These are phyloP conservation scores for Colletotrichum scovillei DNA, from an alignment of 2,329 filamentous ascomycete species.

Conservation along the genomic window DNA sequence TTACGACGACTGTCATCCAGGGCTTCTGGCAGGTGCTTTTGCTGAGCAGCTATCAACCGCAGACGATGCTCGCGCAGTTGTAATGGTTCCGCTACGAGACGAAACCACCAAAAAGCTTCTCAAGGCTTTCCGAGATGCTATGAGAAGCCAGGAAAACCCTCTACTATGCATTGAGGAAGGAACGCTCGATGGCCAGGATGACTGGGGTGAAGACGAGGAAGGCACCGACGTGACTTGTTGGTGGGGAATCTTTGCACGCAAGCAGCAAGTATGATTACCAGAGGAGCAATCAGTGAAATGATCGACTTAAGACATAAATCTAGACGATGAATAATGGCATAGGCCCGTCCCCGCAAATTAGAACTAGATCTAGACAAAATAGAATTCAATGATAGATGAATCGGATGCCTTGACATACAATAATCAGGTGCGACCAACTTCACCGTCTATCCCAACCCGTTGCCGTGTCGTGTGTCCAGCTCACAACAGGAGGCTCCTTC, in stretches of 20 bases:
- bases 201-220: slow-evolving; percentile 73
- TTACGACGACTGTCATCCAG: slow-evolving; percentile 86
- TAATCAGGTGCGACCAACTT: not conserved
- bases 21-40: slow-evolving; percentile 78
- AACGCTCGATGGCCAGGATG: slow-evolving; percentile 74
- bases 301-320: not conserved
- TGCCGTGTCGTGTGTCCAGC: not conserved
- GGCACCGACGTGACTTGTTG: slow-evolving; percentile 69
- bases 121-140: slow-evolving; percentile 68
- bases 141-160: slow-evolving; percentile 62
- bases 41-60: slow-evolving; percentile 71
- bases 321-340: not conserved
- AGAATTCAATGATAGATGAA: not conserved
- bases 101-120: slow-evolving; percentile 72
- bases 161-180: slow-evolving; percentile 69
- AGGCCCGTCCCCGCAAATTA: not conserved
- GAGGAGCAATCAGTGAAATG: not conserved
- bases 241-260: slow-evolving; percentile 69
- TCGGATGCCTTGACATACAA: not conserved
- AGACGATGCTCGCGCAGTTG: slow-evolving; percentile 71
- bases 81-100: slow-evolving; percentile 86
- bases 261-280: not conserved
- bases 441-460: not conserved
- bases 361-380: not conserved
- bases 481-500: not conserved